Conservation (phyloP, 306 rosid genomes). For the Trifolium fragiferum region DNA sequence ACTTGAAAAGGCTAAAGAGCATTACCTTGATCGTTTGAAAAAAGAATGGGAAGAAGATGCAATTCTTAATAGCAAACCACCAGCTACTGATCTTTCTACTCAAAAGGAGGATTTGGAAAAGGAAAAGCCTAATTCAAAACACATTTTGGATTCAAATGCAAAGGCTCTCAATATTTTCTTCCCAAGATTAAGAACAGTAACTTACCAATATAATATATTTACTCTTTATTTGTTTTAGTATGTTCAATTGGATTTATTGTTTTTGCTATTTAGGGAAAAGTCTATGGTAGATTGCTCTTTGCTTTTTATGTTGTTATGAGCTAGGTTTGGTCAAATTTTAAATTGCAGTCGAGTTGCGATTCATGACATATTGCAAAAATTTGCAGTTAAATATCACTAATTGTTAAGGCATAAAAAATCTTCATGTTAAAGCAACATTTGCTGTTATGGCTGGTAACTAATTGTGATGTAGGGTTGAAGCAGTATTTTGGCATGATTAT, state of each 20-base stretch:
- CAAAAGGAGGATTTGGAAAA: conserved; percentile 10
- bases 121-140: conserved; percentile 31
- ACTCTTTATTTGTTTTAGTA: not conserved
- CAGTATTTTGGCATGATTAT: not conserved
- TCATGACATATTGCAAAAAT: not conserved
- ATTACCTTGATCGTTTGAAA: conserved; percentile 64
- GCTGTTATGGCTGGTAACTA: not conserved
- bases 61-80: conserved; percentile 9
- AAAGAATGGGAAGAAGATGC: conserved; percentile 72
- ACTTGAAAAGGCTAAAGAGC: conserved; percentile 87
- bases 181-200: conserved; percentile 75
- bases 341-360: not conserved
- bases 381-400: not conserved
- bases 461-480: conserved; percentile 7
- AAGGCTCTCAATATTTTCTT: conserved; percentile 64
- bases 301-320: not conserved
- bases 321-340: not conserved
- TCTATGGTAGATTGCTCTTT: not conserved
- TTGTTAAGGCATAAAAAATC: not conserved
- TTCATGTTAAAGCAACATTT: not conserved
- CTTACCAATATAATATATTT: not conserved
- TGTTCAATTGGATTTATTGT: not conserved
- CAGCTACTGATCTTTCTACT: conserved; percentile 1
- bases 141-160: conserved; percentile 31
- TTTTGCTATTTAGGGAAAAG: not conserved